Evolutionary conservation across 805 yeast genomes (phyloP).

Genomic region (Saccharomycopsis malanga): DNA sequence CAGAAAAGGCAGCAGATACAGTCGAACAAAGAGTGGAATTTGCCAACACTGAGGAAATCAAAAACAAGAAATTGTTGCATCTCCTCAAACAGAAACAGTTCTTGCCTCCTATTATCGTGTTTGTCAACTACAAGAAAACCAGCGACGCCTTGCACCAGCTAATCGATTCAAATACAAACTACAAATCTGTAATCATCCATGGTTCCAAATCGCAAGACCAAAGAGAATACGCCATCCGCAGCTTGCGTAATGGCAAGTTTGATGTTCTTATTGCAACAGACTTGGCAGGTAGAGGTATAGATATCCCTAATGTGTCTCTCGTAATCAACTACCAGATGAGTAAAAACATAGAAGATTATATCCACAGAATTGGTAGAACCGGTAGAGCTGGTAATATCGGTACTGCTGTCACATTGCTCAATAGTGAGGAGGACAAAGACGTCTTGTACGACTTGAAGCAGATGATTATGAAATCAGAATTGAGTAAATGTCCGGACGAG

Average conservation of each 20-base stretch:
- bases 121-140: slow-evolving; percentile 67
- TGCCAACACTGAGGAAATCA: slow-evolving; percentile 37
- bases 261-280: slow-evolving; percentile 84
- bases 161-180: slow-evolving; percentile 38
- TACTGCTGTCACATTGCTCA: slow-evolving; percentile 64
- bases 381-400: slow-evolving; percentile 91
- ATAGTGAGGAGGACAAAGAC: slow-evolving; percentile 44
- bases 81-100: slow-evolving; percentile 32
- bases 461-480: slow-evolving; percentile 13
- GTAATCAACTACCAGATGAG: slow-evolving; percentile 87
- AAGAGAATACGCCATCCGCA: slow-evolving; percentile 68
- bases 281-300: slow-evolving; percentile 94
- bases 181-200: slow-evolving; percentile 59
- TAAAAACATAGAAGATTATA: slow-evolving; percentile 67
- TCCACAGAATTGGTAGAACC: slow-evolving; percentile 93
- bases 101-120: slow-evolving; percentile 63
- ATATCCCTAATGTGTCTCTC: slow-evolving; percentile 76
- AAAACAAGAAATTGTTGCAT: slow-evolving; percentile 37
- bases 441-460: slow-evolving; percentile 37
- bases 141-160: slow-evolving; percentile 62
- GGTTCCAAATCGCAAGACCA: slow-evolving; percentile 83
- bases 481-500: slow-evolving; percentile 20
- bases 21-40: slow-evolving; percentile 66
- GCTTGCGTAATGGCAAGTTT: slow-evolving; percentile 47
- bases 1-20: slow-evolving; percentile 57